Evolutionary conservation across 805 yeast species (phyloP), one percentile per base, ranked within the genome.

Genomic region (Torulaspora delbrueckii): DNA sequence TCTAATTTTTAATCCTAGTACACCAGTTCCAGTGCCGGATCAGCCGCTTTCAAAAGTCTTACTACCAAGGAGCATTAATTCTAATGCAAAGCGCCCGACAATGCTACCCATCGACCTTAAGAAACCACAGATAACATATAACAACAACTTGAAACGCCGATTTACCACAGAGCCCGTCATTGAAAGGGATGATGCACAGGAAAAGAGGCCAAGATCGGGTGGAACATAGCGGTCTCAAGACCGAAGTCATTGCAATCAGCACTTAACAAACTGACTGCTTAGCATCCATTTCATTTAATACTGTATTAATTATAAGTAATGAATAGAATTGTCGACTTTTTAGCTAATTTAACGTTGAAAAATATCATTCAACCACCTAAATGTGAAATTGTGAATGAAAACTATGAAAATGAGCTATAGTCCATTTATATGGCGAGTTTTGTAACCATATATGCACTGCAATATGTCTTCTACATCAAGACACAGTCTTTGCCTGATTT

Each of bases 1-100:
- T n/a, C 30, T 26, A 12, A 3, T 45, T 8, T 39, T 42, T 14
- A 52, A 16, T 28, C 63, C 63, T 2, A 52, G 53, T 26, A 59
- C 63, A 1, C 63, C 63, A 1, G 55, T 59, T 8, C 63, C 63
- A 1, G 52, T 59, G 3, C 63, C 63, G 16, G 63, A 59, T 37
- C 61, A 53, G 27, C 62, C 64, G 1, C 34, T 56, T 18, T 52
- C 62, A 6, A 57, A 52, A 37, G 64, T 60, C 5, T 35, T 60
- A 7, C 43, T 56, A 22, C 62, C 64, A 0, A 57, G 59, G 34
- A 57, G 61, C 38, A 47, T 59, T 8, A 59, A 59, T 25, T 54
- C 63, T 0, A 52, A 51, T 8, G 39, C 51, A 4, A 56, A 50
- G 31, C 45, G 58, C 13, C 40, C 55, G 3, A 35, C 38, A n/a